Conservation (phyloP, 225 moss, liverwort and hornwort genomes). For the Bryum argenteum region DNA sequence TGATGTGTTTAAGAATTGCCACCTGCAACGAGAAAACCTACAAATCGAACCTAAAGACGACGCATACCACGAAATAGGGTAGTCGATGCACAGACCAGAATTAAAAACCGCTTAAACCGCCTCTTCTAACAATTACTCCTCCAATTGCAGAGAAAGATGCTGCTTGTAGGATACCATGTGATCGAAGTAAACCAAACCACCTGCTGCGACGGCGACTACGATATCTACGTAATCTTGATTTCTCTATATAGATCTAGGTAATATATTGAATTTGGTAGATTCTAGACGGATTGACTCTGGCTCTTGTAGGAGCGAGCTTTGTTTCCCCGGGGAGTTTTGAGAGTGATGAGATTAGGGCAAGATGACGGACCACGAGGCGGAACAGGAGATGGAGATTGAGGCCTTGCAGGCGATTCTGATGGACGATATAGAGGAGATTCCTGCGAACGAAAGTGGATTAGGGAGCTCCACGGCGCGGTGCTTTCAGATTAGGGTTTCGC, state of each 20-base stretch:
- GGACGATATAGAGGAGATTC: constrained; percentile 90
- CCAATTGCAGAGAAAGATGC: background rate
- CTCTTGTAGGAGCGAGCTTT: background rate
- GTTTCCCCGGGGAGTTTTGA: background rate
- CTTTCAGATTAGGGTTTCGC: constrained; percentile 94
- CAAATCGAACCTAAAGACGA: background rate
- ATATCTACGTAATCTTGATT: background rate
- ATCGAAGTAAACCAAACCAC: background rate
- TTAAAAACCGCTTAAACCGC: background rate
- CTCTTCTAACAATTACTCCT: background rate
- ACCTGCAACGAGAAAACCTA: constrained; percentile 9
- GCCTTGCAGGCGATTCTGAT: constrained; percentile 92
- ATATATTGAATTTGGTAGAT: no score
- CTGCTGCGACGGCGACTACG: background rate
- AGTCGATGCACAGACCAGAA: constrained; percentile 15
- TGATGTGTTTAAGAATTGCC: background rate
- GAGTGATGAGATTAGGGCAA: constrained; percentile 16
- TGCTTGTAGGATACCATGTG: background rate
- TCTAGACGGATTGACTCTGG: background rate
- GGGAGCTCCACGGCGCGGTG: constrained; percentile 59
- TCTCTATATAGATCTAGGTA: no score
- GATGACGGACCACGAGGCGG: constrained; percentile 76
- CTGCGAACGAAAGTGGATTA: constrained; percentile 68
- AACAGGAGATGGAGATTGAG: constrained; percentile 98
- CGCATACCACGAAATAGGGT: background rate